Base-by-base conservation (phyloP, 495 filamentous ascomycete genomes). In the Lophiostoma macrostomum region DNA sequence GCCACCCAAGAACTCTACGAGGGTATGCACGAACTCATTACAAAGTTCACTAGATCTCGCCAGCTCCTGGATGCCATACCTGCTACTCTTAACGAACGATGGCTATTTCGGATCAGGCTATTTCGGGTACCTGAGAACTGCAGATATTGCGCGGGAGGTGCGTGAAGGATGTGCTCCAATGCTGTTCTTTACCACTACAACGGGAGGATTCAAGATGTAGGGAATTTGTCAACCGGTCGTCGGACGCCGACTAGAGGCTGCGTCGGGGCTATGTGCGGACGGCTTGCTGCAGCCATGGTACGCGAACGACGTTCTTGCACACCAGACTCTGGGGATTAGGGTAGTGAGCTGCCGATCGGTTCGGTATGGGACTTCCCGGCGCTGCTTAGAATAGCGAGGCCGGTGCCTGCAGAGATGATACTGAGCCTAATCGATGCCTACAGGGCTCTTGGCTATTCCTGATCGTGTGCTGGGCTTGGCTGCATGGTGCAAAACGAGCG, bases 61-160 rank as follows among this genome's bases (percentile, higher is more conserved):
- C 34, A 36, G 13, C 57, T 76, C 8, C 72, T 73, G 0, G 71
- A 80, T 29, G 77, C 73, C 24, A n/a, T 80, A 78, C 51, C 67
- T 80, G 31, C 79, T 79, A 4, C 50, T 83, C 0, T 83, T 83
- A 67, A 75, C 78, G 78, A 84, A 81, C 61, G 79, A 84, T 50
- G 74, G 73, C 1, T 78, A 77, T 64, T 76, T 69, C 43, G 65
- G 72, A 22, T 76, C 83, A 66, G 80, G 82, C 54, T 82, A 80
- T 64, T 82, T 79, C 68, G 76, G 73, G 1, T 69, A 80, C 11
- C 69, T 83, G 54, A 68, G 69, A 29, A 80, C 72, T 22, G 47
- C 65, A 50, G 58, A 63, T 48, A 66, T 74, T 35, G 70, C 73
- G 20, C 64, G 66, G 18, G 67, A 64, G 13, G 74, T 79, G 24